Base-by-base conservation (phyloP, 1,284 basidiomycete species). In the Fistulina hepatica region DNA sequence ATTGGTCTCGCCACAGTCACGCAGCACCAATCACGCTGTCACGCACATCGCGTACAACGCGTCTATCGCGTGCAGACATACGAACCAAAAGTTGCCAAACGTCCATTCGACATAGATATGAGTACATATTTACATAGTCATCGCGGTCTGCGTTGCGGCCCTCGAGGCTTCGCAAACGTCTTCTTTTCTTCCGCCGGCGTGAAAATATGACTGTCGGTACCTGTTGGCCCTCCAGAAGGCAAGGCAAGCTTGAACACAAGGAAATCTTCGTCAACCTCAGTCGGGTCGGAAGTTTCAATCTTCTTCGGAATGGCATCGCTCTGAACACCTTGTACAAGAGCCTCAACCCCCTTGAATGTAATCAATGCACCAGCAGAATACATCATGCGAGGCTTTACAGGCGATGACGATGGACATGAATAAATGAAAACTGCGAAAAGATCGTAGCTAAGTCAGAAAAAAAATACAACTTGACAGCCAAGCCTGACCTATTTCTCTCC, bases 381-480 rank as follows among this genome's bases (percentile, higher is more conserved):
- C 25, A 93, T 54, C 84, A 94, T 90, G 36, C 89, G 74, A 46
- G 77, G 68, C 53, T 85, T 86, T 57, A 93, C 70, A 2, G 84
- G 81, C 2, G 82, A 88, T 9, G 60, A 55, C 2, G 77, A 70
- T 0, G 90, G 90, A 55, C 90, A 93, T 23, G 81, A 82, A 59
- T 94, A 94, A 43, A 93, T 82, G 57, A 89, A 90, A 26, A 85
- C 79, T 86, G 44, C 3, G 13, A 12, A 19, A n/a, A 31, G 20
- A 21, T 17, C 23, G 23, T 32, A 22, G 13, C 6, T 33, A 26
- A 21, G 22, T 8, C 20, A 30, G 32, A 24, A 36, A 17, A 33
- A 12, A 6, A 28, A 36, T 10, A 8, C 19, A 16, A 20, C 31
- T 7, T 16, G 2, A 5, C 3, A 56, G n/a, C n/a, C n/a, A n/a